Conservation (phyloP, 2,329 filamentous ascomycete species). For the Geosmithia putterillii region DNA sequence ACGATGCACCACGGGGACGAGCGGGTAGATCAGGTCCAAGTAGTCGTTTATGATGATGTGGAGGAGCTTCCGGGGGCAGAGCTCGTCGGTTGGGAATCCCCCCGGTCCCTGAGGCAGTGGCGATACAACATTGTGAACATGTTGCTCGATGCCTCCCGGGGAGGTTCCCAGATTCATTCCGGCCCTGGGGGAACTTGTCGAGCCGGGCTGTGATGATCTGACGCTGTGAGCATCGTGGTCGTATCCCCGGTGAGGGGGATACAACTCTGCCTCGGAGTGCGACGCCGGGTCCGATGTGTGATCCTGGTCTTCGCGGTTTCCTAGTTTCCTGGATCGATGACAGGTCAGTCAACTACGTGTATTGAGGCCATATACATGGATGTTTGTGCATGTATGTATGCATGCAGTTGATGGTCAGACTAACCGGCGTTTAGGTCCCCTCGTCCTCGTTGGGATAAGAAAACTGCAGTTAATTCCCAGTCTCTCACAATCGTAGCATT, state of each 20-base stretch:
- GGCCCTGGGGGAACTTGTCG: not conserved
- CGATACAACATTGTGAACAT: not conserved
- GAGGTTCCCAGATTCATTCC: not conserved
- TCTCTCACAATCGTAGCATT: constrained; percentile 7
- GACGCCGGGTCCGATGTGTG: not conserved
- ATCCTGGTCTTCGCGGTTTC: too few species aligned
- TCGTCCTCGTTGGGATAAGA: constrained; percentile 9
- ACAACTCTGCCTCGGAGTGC: not conserved
- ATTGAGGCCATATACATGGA: not conserved
- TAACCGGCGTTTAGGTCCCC: constrained; percentile 11
- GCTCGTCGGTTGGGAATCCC: constrained; percentile 11
- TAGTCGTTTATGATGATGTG: constrained; percentile 11
- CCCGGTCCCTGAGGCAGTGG: not conserved
- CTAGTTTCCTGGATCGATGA: not conserved
- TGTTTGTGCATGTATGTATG: too few species aligned
- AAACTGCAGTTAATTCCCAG: constrained; percentile 11
- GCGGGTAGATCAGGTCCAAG: constrained; percentile 12
- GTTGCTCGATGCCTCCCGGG: not conserved
- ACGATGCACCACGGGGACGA: constrained; percentile 12
- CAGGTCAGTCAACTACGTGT: not conserved
- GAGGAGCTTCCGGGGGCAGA: constrained; percentile 11
- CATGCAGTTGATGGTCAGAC: too few species aligned
- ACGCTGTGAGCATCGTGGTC: not conserved
- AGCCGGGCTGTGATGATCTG: too few species aligned
- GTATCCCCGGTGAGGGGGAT: not conserved